These are phyloP conservation scores for Colletotrichum sp. DNA, from an alignment of 2,329 filamentous ascomycete genomes.

Conservation along the genomic window DNA sequence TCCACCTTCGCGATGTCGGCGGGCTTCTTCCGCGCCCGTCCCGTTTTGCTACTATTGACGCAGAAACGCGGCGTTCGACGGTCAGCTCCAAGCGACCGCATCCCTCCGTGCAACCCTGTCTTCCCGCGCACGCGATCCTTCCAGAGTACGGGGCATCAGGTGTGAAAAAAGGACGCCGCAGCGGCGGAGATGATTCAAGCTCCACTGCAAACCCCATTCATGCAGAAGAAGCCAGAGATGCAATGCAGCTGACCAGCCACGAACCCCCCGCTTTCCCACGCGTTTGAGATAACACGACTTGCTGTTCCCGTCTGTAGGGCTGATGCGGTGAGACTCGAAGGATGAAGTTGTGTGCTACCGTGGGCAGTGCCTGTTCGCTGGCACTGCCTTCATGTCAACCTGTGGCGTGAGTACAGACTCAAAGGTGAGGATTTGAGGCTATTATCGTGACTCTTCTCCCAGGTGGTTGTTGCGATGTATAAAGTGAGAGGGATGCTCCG, in stretches of 20 bases:
- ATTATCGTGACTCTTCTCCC: not conserved
- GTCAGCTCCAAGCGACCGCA: not conserved
- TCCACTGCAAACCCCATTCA: not conserved
- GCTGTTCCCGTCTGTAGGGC: not conserved
- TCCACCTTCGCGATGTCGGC: not conserved
- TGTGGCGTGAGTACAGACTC: not conserved
- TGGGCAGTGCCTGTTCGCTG: not conserved
- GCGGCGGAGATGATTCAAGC: not conserved
- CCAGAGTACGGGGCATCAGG: not conserved
- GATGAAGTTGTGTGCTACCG: not conserved
- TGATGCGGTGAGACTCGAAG: not conserved
- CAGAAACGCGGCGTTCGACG: not conserved
- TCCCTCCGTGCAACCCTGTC: not conserved
- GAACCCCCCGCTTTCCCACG: not conserved
- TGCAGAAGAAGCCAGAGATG: not conserved
- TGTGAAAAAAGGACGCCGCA: not conserved
- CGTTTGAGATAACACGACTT: not conserved
- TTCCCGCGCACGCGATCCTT: not conserved
- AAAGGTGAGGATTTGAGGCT: not conserved
- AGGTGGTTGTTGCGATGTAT: not conserved
- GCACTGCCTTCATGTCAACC: not conserved
- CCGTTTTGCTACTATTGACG: not conserved
- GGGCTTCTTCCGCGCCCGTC: not conserved
- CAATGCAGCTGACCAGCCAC: not conserved
- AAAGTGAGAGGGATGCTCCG: not conserved